Percentiles rank a stretch among this genome's conserved stretches.
Conservation (phyloP, 306 rosid genomes). For the Dalbergia cochinchinensis region DNA sequence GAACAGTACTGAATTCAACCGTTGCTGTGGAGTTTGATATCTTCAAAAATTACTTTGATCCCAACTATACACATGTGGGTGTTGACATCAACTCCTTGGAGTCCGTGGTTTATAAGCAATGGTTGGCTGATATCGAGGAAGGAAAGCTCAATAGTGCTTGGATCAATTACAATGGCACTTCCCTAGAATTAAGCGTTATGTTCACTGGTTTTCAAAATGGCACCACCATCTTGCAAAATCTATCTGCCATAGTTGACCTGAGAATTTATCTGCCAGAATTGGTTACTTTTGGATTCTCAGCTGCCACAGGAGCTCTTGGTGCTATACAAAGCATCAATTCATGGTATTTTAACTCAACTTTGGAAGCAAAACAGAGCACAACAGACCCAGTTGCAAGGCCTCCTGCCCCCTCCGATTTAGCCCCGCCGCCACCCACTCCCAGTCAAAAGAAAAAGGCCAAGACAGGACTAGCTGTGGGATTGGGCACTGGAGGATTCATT, state of each 20-base stretch:
- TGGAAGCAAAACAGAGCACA: background rate
- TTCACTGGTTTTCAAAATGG: constrained; percentile 36
- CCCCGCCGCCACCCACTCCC: background rate
- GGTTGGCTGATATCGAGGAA: constrained; percentile 36
- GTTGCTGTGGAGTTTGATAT: constrained; percentile 69
- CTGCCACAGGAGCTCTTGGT: constrained; percentile 31
- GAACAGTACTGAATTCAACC: background rate
- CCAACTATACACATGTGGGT: constrained; percentile 50
- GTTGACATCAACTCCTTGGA: constrained; percentile 50
- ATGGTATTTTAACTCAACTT: constrained; percentile 49
- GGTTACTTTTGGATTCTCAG: constrained; percentile 58
- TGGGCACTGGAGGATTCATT: constrained; percentile 35
- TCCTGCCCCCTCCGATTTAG: too few relatives aligned
- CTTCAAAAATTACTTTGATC: constrained; percentile 31
- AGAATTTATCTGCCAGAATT: constrained; percentile 44
- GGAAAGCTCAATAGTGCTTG: constrained; percentile 47
- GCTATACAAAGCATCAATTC: constrained; percentile 19
- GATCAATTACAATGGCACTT: constrained; percentile 50
- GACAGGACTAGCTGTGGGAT: constrained; percentile 32
- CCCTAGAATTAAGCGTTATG: constrained; percentile 46
- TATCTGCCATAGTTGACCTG: constrained; percentile 46
- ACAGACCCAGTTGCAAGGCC: background rate
- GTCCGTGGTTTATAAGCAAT: constrained; percentile 43
- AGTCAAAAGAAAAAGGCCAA: constrained; percentile 2
- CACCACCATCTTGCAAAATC: background rate